These are phyloP conservation scores for Fusarium transvaalense DNA, from an alignment of 2,329 filamentous ascomycete species.

Conservation along the genomic window DNA sequence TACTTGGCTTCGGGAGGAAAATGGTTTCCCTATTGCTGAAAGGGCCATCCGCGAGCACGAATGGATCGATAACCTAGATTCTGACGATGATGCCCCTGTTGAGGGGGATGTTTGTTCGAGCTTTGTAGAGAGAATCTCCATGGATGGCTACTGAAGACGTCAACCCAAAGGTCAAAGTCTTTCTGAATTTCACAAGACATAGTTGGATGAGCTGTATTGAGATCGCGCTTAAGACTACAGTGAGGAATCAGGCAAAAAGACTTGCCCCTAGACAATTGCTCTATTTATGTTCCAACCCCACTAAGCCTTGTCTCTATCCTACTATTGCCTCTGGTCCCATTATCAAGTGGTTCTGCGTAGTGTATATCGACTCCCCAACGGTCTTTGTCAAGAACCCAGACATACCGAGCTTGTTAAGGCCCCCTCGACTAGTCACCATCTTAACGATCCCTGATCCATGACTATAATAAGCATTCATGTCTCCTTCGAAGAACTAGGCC, in stretches of 20 bases:
- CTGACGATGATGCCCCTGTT: constrained; percentile 37
- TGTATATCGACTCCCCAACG: constrained; percentile 21
- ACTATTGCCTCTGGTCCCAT: background rate
- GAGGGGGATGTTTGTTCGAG: constrained; percentile 4
- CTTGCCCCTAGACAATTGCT: no score
- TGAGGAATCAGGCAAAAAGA: no score
- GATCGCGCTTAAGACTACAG: no score
- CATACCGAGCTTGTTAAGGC: constrained; percentile 19
- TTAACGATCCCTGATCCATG: constrained; percentile 21
- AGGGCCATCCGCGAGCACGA: constrained; percentile 48
- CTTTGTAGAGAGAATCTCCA: no score
- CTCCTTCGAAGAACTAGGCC: constrained; percentile 14
- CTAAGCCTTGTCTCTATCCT: no score
- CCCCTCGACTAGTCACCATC: constrained; percentile 19
- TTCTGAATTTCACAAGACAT: no score
- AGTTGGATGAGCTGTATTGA: no score
- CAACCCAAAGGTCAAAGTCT: no score
- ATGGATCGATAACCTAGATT: constrained; percentile 49
- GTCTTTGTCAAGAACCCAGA: constrained; percentile 18
- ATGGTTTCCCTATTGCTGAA: constrained; percentile 49
- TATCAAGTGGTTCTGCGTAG: background rate
- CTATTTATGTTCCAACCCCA: no score
- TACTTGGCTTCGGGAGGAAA: constrained; percentile 47
- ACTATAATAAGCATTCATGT: constrained; percentile 7
- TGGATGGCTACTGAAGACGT: no score